phyloP scores from a whole-genome alignment of 2,329 filamentous ascomycete genomes.

The Fusarium nelsonii region DNA sequence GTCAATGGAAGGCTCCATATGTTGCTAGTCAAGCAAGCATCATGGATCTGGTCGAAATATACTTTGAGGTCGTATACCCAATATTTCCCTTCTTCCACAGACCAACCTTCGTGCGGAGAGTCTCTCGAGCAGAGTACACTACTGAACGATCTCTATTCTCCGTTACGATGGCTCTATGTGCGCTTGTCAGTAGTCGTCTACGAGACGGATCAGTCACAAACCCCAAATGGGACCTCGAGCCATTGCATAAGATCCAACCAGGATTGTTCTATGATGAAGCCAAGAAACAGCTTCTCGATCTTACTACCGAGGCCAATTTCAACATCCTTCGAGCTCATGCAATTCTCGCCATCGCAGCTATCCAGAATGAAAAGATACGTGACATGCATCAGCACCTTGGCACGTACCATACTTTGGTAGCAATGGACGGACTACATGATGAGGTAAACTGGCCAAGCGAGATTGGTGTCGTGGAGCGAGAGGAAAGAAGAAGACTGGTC shows the following conservation, averaged over 20 bases:
- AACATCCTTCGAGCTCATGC: background rate
- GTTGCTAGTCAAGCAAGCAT: background rate
- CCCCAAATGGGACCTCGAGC: background rate
- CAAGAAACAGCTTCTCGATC: background rate
- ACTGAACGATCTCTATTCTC: background rate
- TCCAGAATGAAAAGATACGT: background rate
- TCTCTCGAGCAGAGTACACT: constrained; percentile 1
- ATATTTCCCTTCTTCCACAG: background rate
- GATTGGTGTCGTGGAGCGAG: background rate
- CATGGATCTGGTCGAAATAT: background rate
- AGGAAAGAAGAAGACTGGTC: constrained; percentile 1
- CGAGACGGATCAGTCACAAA: background rate
- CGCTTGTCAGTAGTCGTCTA: background rate
- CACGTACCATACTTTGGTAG: background rate
- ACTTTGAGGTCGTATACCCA: background rate
- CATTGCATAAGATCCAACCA: background rate
- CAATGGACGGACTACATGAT: background rate
- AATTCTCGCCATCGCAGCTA: background rate
- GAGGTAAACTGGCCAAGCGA: background rate
- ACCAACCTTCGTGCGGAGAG: background rate
- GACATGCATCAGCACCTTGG: constrained; percentile 1
- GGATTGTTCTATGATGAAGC: background rate
- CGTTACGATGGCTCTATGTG: background rate
- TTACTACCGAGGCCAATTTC: background rate
- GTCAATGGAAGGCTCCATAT: background rate